Conservation (phyloP, 805 yeast genomes). For the Maudiozyma pseudohumilis region DNA sequence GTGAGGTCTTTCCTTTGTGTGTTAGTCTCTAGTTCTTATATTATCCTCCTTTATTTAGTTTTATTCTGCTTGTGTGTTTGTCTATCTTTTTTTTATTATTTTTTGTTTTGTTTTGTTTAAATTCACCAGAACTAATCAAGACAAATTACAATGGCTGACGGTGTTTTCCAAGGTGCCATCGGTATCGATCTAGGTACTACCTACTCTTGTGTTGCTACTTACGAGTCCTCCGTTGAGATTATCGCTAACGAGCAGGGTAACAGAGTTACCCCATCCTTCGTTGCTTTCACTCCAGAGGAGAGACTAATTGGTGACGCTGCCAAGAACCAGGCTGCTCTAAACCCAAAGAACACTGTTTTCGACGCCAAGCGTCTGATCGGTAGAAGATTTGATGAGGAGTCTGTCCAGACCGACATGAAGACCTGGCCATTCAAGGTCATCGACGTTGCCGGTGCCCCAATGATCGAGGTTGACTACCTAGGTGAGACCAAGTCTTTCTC, state of each 20-base stretch:
- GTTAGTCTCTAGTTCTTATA: not conserved
- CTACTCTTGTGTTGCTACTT: slow-evolving; percentile 70
- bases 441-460: slow-evolving; percentile 56
- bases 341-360: slow-evolving; percentile 66
- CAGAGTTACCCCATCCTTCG: slow-evolving; percentile 76
- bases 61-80: slow-evolving; percentile 7
- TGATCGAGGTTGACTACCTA: slow-evolving; percentile 58
- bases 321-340: slow-evolving; percentile 72
- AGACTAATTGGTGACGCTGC: slow-evolving; percentile 78
- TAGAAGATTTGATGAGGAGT: slow-evolving; percentile 63
- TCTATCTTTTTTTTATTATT: not conserved
- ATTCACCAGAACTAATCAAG: not conserved
- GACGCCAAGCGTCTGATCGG: slow-evolving; percentile 80
- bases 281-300: slow-evolving; percentile 67
- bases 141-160: slow-evolving; percentile 72
- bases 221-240: slow-evolving; percentile 67
- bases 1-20: not conserved
- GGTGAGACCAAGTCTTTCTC: slow-evolving; percentile 62
- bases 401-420: slow-evolving; percentile 83
- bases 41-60: not conserved
- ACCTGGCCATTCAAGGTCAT: slow-evolving; percentile 76
- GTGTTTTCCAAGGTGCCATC: slow-evolving; percentile 98
- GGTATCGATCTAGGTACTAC: slow-evolving; percentile 98
- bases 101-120: too few relatives aligned
- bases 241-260: slow-evolving; percentile 91